These are phyloP conservation scores for Pseudonectria foliicola DNA, from an alignment of 2,329 filamentous ascomycete genomes.

Conservation along the genomic window DNA sequence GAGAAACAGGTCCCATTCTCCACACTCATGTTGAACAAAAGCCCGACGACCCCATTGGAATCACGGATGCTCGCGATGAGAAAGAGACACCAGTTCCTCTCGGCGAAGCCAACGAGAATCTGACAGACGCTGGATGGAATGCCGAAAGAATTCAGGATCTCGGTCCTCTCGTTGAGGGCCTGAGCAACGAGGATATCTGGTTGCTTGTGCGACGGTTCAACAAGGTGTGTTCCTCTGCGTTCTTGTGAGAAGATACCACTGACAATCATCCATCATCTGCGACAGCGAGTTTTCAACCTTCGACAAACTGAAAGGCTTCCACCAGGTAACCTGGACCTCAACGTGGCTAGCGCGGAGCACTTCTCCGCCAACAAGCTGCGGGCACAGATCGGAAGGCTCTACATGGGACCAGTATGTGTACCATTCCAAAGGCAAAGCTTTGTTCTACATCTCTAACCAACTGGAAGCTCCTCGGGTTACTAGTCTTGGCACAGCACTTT, in stretches of 20 bases:
- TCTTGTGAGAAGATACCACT: not conserved
- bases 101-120: too few relatives aligned
- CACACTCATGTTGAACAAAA: too few relatives aligned
- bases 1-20: too few relatives aligned
- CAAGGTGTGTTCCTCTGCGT: not conserved
- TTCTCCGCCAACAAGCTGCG: constrained; percentile 76
- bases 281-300: constrained; percentile 9
- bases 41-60: too few relatives aligned
- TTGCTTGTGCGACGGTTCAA: constrained; percentile 9
- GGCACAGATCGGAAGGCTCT: constrained; percentile 67
- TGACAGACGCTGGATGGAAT: constrained; percentile 3
- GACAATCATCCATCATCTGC: not conserved
- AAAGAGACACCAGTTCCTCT: too few relatives aligned
- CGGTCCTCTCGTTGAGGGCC: not conserved
- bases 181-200: constrained; percentile 7
- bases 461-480: constrained; percentile 1
- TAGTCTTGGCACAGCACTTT: constrained; percentile 50
- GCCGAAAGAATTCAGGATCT: not conserved
- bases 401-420: constrained; percentile 66
- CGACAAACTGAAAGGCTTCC: not conserved
- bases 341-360: constrained; percentile 61
- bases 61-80: not conserved
- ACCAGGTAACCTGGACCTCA: constrained; percentile 5
- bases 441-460: constrained; percentile 40
- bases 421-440: constrained; percentile 20